Evolutionary conservation across 345 rosid species (phyloP).

Genomic region (Aegle marmelos): DNA sequence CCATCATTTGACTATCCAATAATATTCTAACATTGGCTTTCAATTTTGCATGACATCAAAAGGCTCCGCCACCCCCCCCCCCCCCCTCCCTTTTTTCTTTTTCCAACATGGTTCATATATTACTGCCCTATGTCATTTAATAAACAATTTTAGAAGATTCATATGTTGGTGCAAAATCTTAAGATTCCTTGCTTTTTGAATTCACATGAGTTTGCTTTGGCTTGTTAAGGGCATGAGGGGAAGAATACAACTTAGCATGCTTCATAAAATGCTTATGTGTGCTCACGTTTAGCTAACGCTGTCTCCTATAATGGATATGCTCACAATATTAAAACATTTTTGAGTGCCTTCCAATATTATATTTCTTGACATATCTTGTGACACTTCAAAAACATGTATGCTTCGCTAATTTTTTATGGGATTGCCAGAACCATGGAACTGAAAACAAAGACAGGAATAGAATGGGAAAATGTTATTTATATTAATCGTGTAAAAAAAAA

Average conservation of each 20-base stretch:
- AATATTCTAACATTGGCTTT: background rate
- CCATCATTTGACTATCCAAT: constrained; percentile 21
- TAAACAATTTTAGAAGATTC: constrained; percentile 29
- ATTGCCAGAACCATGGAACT: too few relatives aligned
- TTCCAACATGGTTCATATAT: background rate
- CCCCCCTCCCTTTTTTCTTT: background rate
- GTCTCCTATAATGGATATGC: constrained; percentile 36
- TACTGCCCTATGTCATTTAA: background rate
- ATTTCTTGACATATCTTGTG: background rate
- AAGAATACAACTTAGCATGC: constrained; percentile 21
- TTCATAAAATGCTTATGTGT: constrained; percentile 23
- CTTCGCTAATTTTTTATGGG: too few relatives aligned
- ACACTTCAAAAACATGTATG: background rate
- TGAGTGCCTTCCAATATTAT: constrained; percentile 25
- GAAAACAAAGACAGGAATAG: too few relatives aligned
- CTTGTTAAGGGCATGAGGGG: constrained; percentile 10
- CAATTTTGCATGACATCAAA: constrained; percentile 18
- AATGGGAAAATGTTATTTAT: too few relatives aligned
- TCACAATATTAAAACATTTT: constrained; percentile 17
- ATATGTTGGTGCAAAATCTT: constrained; percentile 35
- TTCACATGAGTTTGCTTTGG: constrained; percentile 23
- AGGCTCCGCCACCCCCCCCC: too few relatives aligned
- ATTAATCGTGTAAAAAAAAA: too few relatives aligned
- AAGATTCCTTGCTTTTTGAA: constrained; percentile 38
- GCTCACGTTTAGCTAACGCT: constrained; percentile 29